Evolutionary conservation across 768 basidiomycete species (phyloP).

Genomic region (Pleurotus tuber-regium): DNA sequence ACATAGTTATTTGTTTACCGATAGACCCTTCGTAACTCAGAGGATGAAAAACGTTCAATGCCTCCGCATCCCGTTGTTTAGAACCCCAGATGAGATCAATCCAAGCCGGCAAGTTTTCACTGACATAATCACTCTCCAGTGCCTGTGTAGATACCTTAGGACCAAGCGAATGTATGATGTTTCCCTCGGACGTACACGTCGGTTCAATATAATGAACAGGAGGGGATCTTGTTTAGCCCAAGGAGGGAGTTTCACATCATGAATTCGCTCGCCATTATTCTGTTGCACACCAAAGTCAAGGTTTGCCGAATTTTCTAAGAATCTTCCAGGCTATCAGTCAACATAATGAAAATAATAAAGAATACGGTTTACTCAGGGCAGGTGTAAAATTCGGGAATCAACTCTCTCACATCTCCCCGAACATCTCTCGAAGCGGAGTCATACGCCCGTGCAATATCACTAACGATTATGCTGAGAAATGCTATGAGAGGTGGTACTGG

Average conservation of each 20-base stretch:
- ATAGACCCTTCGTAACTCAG: slow-evolving; percentile 92
- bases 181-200: slow-evolving; percentile 63
- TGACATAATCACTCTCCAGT: slow-evolving; percentile 84
- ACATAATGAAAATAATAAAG: not conserved
- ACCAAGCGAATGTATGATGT: too few species aligned
- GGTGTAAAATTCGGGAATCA: slow-evolving; percentile 88
- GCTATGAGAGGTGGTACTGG: not conserved
- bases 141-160: slow-evolving; percentile 56
- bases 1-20: slow-evolving; percentile 35
- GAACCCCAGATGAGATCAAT: slow-evolving; percentile 93
- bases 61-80: slow-evolving; percentile 75
- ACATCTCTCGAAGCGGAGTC: slow-evolving; percentile 82
- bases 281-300: slow-evolving; percentile 79
- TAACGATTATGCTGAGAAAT: too few species aligned
- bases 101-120: slow-evolving; percentile 82
- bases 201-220: slow-evolving; percentile 76
- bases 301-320: slow-evolving; percentile 76
- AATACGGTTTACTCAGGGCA: slow-evolving; percentile 64
- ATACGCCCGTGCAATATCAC: slow-evolving; percentile 79
- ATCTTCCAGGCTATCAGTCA: slow-evolving; percentile 41
- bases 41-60: slow-evolving; percentile 88
- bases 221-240: slow-evolving; percentile 88
- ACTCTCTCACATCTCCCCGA: slow-evolving; percentile 89
- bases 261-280: slow-evolving; percentile 73
- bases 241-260: slow-evolving; percentile 84